Percentiles rank a stretch among this genome's conserved stretches.
These are phyloP conservation scores for Blumeria hordei DNA, from an alignment of 2,329 filamentous ascomycete species.

Conservation along the genomic window DNA sequence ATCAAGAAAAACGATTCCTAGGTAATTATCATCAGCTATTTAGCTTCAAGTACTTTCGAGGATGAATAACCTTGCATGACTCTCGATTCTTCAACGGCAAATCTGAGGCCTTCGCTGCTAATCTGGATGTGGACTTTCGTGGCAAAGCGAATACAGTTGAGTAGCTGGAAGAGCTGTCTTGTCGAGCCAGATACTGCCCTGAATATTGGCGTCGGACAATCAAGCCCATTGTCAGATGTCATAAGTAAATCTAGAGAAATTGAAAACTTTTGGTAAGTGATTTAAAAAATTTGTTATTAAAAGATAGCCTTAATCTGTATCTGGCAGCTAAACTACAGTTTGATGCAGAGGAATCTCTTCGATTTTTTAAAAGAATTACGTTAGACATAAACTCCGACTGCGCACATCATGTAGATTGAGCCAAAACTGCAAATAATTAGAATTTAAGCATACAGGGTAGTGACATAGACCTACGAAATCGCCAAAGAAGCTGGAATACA, in stretches of 20 bases:
- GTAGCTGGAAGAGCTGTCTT: slow-evolving; percentile 42
- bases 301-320: slow-evolving; percentile 11
- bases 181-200: slow-evolving; percentile 57
- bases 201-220: slow-evolving; percentile 29
- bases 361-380: not conserved
- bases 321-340: slow-evolving; percentile 14
- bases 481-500: slow-evolving; percentile 72
- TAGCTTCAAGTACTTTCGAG: not conserved
- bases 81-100: slow-evolving; percentile 68
- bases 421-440: slow-evolving; percentile 40
- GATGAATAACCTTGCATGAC: slow-evolving; percentile 61
- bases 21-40: slow-evolving; percentile 3
- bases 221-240: slow-evolving; percentile 10
- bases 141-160: slow-evolving; percentile 32
- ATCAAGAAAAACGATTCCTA: slow-evolving; percentile 62
- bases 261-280: no score
- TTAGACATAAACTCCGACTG: slow-evolving; percentile 90
- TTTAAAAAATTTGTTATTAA: not conserved
- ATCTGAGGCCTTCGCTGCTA: slow-evolving; percentile 61
- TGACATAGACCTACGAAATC: slow-evolving; percentile 45
- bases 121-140: slow-evolving; percentile 44
- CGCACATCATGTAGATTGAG: slow-evolving; percentile 96
- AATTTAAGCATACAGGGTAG: not conserved
- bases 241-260: slow-evolving; percentile 5
- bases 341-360: slow-evolving; percentile 6